Conservation (phyloP, 352 stramenopile genomes). For the Phytophthora litchii region DNA sequence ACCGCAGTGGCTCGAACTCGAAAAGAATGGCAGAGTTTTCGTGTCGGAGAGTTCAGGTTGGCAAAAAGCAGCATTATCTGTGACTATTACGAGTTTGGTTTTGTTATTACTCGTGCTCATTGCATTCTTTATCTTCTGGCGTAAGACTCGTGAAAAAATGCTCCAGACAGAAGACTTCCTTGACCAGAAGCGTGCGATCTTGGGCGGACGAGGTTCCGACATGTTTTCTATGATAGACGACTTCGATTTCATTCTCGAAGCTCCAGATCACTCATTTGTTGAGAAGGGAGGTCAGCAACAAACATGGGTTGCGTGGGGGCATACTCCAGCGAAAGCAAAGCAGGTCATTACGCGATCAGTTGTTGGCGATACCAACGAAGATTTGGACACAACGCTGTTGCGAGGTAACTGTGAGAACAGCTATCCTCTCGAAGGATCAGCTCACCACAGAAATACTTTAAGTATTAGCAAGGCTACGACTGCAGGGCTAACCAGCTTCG, state of each 20-base stretch:
- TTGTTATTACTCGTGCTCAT: slow-evolving; percentile 19
- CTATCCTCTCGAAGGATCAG: slow-evolving; percentile 14
- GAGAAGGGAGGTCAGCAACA: slow-evolving; percentile 8
- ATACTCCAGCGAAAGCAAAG: slow-evolving; percentile 13
- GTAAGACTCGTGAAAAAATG: slow-evolving; percentile 9
- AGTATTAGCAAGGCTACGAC: slow-evolving; percentile 28
- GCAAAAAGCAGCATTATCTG: slow-evolving; percentile 25
- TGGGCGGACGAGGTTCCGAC: slow-evolving; percentile 23
- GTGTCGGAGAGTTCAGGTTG: slow-evolving; percentile 18
- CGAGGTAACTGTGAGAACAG: slow-evolving; percentile 7
- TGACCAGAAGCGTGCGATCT: slow-evolving; percentile 28
- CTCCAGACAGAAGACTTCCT: slow-evolving; percentile 12
- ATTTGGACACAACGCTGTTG: slow-evolving; percentile 15
- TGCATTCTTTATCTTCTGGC: slow-evolving; percentile 22
- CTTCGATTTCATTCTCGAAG: slow-evolving; percentile 37
- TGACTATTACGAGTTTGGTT: slow-evolving; percentile 22
- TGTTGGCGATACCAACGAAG: slow-evolving; percentile 9
- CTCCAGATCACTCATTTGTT: slow-evolving; percentile 17
- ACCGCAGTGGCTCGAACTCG: slow-evolving; percentile 44
- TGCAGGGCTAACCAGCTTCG: slow-evolving; percentile 26
- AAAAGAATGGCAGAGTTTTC: slow-evolving; percentile 14
- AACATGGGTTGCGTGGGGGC: slow-evolving; percentile 20
- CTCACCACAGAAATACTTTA: slow-evolving; percentile 9
- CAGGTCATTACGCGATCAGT: not conserved
- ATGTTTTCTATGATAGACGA: slow-evolving; percentile 32